Evolutionary conservation across 2,329 filamentous ascomycete genomes (phyloP), one percentile per base, ranked within the genome.

Genomic region (Arachnomyces sp.): DNA sequence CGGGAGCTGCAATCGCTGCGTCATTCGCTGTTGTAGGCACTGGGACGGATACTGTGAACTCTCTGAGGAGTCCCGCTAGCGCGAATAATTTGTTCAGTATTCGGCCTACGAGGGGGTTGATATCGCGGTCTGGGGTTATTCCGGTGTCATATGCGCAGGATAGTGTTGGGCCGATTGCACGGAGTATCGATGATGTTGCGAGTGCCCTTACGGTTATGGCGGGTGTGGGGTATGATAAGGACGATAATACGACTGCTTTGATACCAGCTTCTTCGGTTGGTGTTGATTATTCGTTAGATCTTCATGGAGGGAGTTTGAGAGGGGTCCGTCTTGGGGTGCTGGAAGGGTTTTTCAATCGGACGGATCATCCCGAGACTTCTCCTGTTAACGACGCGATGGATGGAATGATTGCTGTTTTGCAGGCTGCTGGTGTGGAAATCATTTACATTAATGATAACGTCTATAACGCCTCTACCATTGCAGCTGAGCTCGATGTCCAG

Each of bases 1-100:
- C 74, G 1, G 77, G 74, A 0, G 77, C 76, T 0, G 76, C 75
- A 0, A 63, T 82, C 18, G 77, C 73, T 11, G 64, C 71, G 2
- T 75, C 70, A 15, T 70, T 82, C 41, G 74, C 72, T 1, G 65
- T 82, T 0, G 64, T 77, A 2, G 76, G 72, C 0, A 74, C 73
- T 7, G 76, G 76, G 2, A 76, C 73, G 1, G 75, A 80, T 47
- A 78, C 76, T 0, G 73, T 81, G 38, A 82, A 82, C 51, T 78
- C 73, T 5, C 58, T 81, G 7, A 65, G 76, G 12, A 79, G 72
- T 39, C 78, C 78, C 1, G 77, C 78, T 9, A 77, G 71, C 32
- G 76, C 77, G 2, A 79, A 78, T 45, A 71, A 68, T 9, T 59
- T 81, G 14, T 76, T 76, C 46, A 78, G 76, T 45, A 67, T 79